Evolutionary conservation across 2,329 filamentous ascomycete genomes (phyloP).

Genomic region (Neonectria neomacrospora): DNA sequence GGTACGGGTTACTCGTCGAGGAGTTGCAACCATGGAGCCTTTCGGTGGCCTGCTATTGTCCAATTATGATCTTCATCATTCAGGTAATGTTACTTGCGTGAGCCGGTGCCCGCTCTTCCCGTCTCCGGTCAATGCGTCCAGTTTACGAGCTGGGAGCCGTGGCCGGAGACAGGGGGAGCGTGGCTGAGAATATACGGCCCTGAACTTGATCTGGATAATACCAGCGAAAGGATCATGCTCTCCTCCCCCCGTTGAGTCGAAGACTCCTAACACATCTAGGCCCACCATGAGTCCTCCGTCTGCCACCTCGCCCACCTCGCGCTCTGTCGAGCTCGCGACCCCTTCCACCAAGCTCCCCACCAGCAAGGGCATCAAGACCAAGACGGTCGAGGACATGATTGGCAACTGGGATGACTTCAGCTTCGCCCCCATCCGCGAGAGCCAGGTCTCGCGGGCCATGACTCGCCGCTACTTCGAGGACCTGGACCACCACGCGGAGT

Average conservation of each 20-base stretch:
- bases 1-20: constrained; percentile 43
- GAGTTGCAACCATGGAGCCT: constrained; percentile 48
- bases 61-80: constrained; percentile 50
- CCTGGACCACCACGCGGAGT: constrained; percentile 89
- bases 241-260: constrained; percentile 55
- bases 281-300: constrained; percentile 77
- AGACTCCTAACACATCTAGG: constrained; percentile 47
- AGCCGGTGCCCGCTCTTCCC: constrained; percentile 65
- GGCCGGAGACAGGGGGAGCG: constrained; percentile 36
- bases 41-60: constrained; percentile 52
- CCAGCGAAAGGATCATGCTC: constrained; percentile 99
- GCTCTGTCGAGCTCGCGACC: constrained; percentile 57
- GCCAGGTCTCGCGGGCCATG: constrained; percentile 93
- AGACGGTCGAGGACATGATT: constrained; percentile 60
- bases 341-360: constrained; percentile 53
- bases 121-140: constrained; percentile 5
- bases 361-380: constrained; percentile 40
- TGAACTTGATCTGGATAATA: constrained; percentile 99
- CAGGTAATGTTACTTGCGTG: constrained; percentile 66
- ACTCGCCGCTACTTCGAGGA: constrained; percentile 92
- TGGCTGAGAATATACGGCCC: constrained; percentile 89
- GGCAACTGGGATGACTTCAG: constrained; percentile 84
- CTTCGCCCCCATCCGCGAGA: constrained; percentile 90
- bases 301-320: constrained; percentile 69
- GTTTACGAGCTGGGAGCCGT: neutral